Base-by-base conservation (phyloP, 768 basidiomycete species). In the Leucosporidium creatinivorum region DNA sequence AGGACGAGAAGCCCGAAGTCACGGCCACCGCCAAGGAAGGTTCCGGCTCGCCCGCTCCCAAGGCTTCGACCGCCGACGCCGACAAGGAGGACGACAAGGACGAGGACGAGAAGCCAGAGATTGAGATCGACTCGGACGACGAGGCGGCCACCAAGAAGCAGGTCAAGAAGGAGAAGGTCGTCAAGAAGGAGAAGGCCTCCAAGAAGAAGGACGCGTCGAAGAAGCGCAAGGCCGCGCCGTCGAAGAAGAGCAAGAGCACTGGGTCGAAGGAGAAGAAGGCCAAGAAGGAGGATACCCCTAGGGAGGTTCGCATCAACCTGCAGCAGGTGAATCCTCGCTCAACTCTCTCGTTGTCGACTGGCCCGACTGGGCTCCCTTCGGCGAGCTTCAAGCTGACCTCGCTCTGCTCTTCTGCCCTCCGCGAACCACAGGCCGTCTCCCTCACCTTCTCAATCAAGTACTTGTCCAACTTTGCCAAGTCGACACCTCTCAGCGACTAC, bases 381-480 rank as follows among this genome's bases (percentile, higher is more conserved):
- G n/a, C n/a, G n/a, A n/a, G n/a, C n/a, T n/a, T n/a, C n/a, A 33
- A 50, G 15, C 23, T 36, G 31, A 52, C 48, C 1, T 36, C n/a
- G 31, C 36, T 3, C 31, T 21, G 18, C 30, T 33, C 39, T 59
- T 23, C 87, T 94, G 58, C 78, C 80, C 69, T 88, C 96, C 76
- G 85, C 89, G 91, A 76, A 44, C 91, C 76, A 44, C 87, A 89
- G 77, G 86, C 89, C 70, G 94, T 99, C 69, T 84, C 86, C 52
- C 82, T 98, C 58, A 97, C 93, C 1, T 98, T 98, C 82, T 92
- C 90, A 39, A 82, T 98, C 74, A 98, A 97, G 79, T 99, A 98
- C 79, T 86, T 98, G 33, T 87, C 89, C 78, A 97, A 96, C 81
- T 98, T 99, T 76, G 85, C 91, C 61, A 98, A 96, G 83, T 90